Evolutionary conservation across 163 green algal species (phyloP), one percentile per base, ranked within the genome.

Genomic region (Chlamydomonas reinhardtii): DNA sequence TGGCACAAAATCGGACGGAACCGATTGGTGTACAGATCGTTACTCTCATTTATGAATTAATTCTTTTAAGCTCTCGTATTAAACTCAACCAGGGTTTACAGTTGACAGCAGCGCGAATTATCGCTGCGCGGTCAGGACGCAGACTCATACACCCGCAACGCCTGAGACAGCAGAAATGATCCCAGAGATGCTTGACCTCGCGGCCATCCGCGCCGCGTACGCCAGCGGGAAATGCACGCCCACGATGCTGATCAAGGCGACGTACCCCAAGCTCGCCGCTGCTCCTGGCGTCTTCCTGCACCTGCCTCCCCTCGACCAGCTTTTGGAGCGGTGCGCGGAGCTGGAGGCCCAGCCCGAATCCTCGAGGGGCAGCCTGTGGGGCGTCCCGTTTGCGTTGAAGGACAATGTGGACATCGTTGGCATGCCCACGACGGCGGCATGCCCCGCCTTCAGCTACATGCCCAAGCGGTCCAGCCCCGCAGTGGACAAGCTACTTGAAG

Each of bases 401-500:
- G 96, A 98, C 89, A 98, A 98, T 74, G 96, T 98, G 27, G 96
- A 97, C 76, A 94, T 97, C 4, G 92, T 76, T 15, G 93, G 91
- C 32, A 92, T 92, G 71, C 90, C 91, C 37, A 98, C 95, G 6
- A 98, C 95, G 29, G 94, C 92, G 43, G 94, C 92, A 8, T 98
- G 95, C 82, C 89, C 89, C 6, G 86, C 79, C 0, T 98, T 97
- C 87, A 65, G 78, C 43, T 96, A 97, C 88, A 82, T 34, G 19
- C 91, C 95, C 0, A 32, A 64, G 0, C 32, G 54, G 31, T 90
- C 77, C 34, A 92, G 93, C 0, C 80, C 89, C 12, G 88, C 76
- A 4, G 91, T 98, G 27, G 59, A 93, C n/a, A 88, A 88, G 9
- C 77, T 98, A 2, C 20, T 95, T 0, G 80, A 93, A 37, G 92